phyloP scores from a whole-genome alignment of 305 asterid species.

The Nicotiana rustica region DNA sequence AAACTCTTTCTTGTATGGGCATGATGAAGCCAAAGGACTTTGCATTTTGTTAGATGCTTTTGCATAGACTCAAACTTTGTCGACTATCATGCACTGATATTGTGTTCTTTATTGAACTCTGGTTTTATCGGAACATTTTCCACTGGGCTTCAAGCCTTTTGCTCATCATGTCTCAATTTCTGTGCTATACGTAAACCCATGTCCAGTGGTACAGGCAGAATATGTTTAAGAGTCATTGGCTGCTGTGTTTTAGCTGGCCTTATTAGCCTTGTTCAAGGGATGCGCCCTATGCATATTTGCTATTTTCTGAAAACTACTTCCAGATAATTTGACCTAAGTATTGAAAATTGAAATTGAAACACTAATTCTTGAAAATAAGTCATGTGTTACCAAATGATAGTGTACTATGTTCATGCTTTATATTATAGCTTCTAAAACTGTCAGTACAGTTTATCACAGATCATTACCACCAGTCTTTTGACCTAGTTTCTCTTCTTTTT shows the following conservation, averaged over 20 bases:
- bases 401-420: too few relatives aligned
- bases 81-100: neutral
- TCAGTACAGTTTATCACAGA: neutral
- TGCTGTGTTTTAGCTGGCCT: neutral
- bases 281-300: neutral
- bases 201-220: neutral
- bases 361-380: neutral
- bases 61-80: neutral
- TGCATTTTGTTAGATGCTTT: neutral
- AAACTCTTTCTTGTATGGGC: slow-evolving; percentile 1
- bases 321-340: neutral
- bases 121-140: neutral
- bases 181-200: neutral
- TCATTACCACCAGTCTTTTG: neutral
- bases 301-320: neutral
- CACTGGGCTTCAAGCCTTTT: neutral
- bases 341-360: neutral
- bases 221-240: neutral
- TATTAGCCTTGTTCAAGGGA: neutral
- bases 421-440: neutral
- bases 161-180: neutral
- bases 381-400: neutral
- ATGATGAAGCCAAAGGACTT: neutral
- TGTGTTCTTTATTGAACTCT: neutral
- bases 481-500: neutral